phyloP scores from a whole-genome alignment of 164 flowering plant genomes.

The Sextonia rubra region DNA sequence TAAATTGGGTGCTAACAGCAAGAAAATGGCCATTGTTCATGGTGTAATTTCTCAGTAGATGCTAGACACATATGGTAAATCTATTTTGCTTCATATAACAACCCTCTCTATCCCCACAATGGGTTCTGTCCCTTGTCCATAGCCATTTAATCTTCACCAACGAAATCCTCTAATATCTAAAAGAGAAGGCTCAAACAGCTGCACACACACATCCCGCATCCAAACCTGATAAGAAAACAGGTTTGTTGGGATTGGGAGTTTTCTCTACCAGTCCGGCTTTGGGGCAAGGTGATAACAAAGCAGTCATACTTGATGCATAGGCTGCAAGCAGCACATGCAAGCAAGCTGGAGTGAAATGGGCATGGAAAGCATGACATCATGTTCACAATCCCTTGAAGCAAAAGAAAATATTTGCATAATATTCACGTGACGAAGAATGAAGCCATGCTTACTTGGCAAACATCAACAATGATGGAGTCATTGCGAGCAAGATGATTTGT shows the following conservation, averaged over 20 bases:
- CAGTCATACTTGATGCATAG: background rate
- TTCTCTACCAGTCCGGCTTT: no score
- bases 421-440: background rate
- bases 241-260: no score
- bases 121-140: no score
- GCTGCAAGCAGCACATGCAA: background rate
- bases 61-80: no score
- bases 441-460: constrained; percentile 63
- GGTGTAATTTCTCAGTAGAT: no score
- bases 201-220: background rate
- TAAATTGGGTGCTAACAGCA: no score
- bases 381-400: background rate
- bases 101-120: no score
- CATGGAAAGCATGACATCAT: background rate
- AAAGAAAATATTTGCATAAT: background rate
- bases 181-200: background rate
- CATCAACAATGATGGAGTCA: constrained; percentile 85
- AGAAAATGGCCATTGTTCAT: no score
- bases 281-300: background rate
- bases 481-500: constrained; percentile 79
- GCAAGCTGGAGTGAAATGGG: background rate
- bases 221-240: background rate
- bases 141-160: no score
- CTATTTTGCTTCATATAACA: no score
- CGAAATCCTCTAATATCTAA: no score